Evolutionary conservation across 2,329 filamentous ascomycete genomes (phyloP).

Genomic region (Monilinia polystroma): DNA sequence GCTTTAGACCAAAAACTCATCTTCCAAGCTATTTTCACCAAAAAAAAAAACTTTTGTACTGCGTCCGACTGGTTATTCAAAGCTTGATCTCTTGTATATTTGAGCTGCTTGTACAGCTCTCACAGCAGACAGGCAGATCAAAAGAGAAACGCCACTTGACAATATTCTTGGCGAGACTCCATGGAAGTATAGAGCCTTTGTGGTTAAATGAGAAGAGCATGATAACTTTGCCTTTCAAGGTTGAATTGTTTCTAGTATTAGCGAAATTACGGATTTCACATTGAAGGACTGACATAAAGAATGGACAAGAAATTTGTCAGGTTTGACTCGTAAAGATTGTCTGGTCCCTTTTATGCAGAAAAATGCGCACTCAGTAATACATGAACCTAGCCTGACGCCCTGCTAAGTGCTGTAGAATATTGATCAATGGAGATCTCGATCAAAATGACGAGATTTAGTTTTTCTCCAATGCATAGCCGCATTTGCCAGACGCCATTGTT

Average conservation of each 20-base stretch:
- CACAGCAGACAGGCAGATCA: background rate
- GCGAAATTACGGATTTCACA: background rate
- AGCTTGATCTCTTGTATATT: accelerated
- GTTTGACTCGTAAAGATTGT: too few species aligned
- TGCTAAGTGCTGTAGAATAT: background rate
- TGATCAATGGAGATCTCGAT: background rate
- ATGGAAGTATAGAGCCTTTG: background rate
- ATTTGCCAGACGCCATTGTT: background rate
- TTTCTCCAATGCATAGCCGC: background rate
- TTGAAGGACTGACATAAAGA: too few species aligned
- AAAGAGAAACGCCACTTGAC: background rate
- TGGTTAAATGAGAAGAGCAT: background rate
- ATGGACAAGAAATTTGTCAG: too few species aligned
- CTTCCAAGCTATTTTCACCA: background rate
- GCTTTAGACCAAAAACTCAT: background rate
- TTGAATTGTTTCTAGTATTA: background rate
- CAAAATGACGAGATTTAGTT: background rate
- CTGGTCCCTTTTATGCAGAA: background rate
- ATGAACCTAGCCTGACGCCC: background rate
- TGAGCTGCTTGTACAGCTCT: background rate
- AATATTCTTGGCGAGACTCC: background rate
- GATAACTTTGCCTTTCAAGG: background rate
- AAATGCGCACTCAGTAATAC: background rate
- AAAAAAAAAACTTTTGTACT: background rate
- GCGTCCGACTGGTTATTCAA: background rate